Evolutionary conservation across 2,329 filamentous ascomycete species (phyloP).

Genomic region (Sclerotinia spermophila): DNA sequence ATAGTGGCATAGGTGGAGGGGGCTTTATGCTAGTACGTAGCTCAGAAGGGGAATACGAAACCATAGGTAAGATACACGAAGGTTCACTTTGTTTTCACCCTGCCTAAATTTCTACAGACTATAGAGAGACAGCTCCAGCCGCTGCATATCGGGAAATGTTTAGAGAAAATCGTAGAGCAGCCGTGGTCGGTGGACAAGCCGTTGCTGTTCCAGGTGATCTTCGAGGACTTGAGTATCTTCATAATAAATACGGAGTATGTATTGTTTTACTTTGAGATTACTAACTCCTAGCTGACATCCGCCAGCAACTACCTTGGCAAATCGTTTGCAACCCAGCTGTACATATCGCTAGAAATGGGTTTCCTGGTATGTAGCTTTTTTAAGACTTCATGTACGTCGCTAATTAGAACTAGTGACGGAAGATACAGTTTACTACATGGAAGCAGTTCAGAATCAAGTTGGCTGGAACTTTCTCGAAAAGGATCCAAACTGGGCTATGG

Average conservation of each 20-base stretch:
- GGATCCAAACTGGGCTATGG: constrained; percentile 61
- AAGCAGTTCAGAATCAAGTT: constrained; percentile 43
- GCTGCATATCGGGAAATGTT: constrained; percentile 86
- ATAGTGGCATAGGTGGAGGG: constrained; percentile 81
- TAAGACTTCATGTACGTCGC: constrained; percentile 18
- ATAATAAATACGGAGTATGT: constrained; percentile 63
- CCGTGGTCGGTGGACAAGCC: constrained; percentile 69
- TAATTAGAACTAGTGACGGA: constrained; percentile 51
- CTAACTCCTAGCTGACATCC: not conserved
- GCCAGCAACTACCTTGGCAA: constrained; percentile 61
- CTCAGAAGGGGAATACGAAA: constrained; percentile 72
- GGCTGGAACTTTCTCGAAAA: constrained; percentile 57
- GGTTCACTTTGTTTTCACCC: not conserved
- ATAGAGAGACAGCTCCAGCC: constrained; percentile 81
- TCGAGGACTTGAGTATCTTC: constrained; percentile 73
- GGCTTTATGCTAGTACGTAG: constrained; percentile 83
- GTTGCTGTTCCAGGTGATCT: constrained; percentile 71
- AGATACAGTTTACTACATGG: constrained; percentile 74
- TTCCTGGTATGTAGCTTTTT: constrained; percentile 40
- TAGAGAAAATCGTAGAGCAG: constrained; percentile 61
- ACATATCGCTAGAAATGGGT: constrained; percentile 68
- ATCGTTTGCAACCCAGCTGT: constrained; percentile 71
- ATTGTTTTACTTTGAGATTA: not conserved
- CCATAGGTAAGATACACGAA: constrained; percentile 46
- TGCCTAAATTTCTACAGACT: constrained; percentile 51